Conservation (phyloP, 495 filamentous ascomycete species). For the Cladorrhinum samala region DNA sequence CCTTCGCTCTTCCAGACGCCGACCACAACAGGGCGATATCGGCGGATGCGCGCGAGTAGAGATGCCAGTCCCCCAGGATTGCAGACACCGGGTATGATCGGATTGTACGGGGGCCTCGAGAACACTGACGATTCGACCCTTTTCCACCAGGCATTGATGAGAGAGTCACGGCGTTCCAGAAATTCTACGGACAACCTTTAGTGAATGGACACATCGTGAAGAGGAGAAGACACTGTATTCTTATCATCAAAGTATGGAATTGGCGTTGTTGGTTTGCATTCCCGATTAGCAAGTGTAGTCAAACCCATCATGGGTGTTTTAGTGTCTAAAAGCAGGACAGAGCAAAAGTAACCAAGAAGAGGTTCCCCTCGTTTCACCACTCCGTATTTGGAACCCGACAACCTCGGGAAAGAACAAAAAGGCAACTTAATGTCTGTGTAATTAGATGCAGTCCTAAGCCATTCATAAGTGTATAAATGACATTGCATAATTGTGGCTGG, state of each 20-base stretch:
- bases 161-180: not conserved
- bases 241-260: not conserved
- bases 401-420: no score
- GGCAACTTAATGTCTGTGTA: no score
- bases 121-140: constrained; percentile 38
- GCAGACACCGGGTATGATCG: constrained; percentile 33
- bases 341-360: not conserved
- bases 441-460: not conserved
- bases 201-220: not conserved
- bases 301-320: no score
- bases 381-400: not conserved
- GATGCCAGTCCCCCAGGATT: constrained; percentile 30
- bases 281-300: no score
- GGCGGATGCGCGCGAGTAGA: constrained; percentile 11
- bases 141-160: constrained; percentile 21
- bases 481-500: not conserved
- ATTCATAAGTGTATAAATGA: not conserved
- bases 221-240: not conserved
- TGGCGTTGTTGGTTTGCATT: not conserved
- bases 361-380: not conserved
- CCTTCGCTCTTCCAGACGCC: constrained; percentile 12
- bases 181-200: not conserved
- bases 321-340: not conserved
- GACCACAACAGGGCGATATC: constrained; percentile 9
- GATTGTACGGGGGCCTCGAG: constrained; percentile 42